Evolutionary conservation across 352 stramenopile genomes (phyloP), one percentile per base, ranked within the genome.

Genomic region (Phytophthora megakarya): DNA sequence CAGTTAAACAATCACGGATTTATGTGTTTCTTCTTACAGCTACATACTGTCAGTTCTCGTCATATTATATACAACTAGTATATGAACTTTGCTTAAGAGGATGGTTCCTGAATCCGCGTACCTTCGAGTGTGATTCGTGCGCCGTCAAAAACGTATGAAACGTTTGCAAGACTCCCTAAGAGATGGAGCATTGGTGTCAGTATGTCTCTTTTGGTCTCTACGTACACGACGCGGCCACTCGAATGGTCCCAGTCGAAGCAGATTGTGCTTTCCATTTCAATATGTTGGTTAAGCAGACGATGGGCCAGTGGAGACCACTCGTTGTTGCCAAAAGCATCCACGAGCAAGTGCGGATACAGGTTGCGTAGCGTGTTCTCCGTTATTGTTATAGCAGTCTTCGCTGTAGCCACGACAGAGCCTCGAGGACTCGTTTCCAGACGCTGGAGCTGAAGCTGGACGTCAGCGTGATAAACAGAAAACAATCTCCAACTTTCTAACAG

Each of bases 371-470:
- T 70, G 11, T 42, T 66, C 7, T 54, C 40, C 1, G 66, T 59
- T n/a, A 74, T 48, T 1, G 54, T 70, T 6, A 63, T 28, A 11
- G 40, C 39, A 23, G 42, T 25, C 11, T 42, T 42, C 8, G 38
- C 43, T 19, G 38, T 47, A 1, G 58, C 48, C 13, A 48, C 18
- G 7, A 68, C 22, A 11, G 23, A 47, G 19, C 25, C 35, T 40
- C 47, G 44, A 21, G 25, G 12, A 2, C 39, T 38, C 21, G 56
- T 58, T 16, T 62, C 43, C 9, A 65, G 23, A 7, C 50, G 60
- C 18, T 68, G 25, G 3, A 73, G 48, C 4, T 69, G 43, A 9
- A 73, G 15, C 13, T 65, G 45, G 18, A 73, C 18, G 21, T 69
- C 52, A 9, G 56, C 16, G 38, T 61, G 55, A 40, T 45, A 60